Evolutionary conservation across 345 rosid genomes (phyloP).

Genomic region (Populus tremula): DNA sequence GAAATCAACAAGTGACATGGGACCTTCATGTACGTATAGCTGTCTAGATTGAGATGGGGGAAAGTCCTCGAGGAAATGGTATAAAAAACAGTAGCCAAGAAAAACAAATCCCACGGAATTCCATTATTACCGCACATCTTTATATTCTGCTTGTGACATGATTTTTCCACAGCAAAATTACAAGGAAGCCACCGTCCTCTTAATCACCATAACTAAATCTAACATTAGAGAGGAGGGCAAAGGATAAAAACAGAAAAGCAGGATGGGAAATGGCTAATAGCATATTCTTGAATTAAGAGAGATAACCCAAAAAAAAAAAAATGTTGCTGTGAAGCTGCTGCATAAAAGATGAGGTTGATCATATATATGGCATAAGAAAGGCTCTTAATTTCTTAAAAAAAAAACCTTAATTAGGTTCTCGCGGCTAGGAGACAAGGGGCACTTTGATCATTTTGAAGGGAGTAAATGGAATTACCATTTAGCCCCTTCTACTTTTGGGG

Average conservation of each 20-base stretch:
- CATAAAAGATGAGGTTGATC: conserved; percentile 8
- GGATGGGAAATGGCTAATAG: neutral
- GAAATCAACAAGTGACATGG: neutral
- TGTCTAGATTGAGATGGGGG: neutral
- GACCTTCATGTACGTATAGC: neutral
- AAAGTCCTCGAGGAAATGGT: neutral
- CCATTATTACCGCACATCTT: neutral
- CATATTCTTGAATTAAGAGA: conserved; percentile 7
- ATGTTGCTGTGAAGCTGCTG: neutral
- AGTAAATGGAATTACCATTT: conserved; percentile 7
- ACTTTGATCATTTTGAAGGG: neutral
- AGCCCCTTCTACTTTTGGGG: neutral
- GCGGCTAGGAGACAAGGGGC: neutral
- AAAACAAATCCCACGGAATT: neutral
- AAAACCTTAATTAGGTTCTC: neutral
- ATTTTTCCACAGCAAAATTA: conserved; percentile 11
- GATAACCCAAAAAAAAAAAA: neutral
- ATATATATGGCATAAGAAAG: neutral
- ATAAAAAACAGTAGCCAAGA: neutral
- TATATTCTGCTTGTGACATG: conserved; percentile 20
- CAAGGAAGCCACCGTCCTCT: conserved; percentile 14
- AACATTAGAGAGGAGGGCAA: neutral
- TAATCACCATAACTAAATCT: neutral
- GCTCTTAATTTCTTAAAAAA: neutral
- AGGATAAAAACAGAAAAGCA: neutral